Evolutionary conservation across 2,329 filamentous ascomycete genomes (phyloP), one percentile per base, ranked within the genome.

Genomic region (Fusarium sp.): DNA sequence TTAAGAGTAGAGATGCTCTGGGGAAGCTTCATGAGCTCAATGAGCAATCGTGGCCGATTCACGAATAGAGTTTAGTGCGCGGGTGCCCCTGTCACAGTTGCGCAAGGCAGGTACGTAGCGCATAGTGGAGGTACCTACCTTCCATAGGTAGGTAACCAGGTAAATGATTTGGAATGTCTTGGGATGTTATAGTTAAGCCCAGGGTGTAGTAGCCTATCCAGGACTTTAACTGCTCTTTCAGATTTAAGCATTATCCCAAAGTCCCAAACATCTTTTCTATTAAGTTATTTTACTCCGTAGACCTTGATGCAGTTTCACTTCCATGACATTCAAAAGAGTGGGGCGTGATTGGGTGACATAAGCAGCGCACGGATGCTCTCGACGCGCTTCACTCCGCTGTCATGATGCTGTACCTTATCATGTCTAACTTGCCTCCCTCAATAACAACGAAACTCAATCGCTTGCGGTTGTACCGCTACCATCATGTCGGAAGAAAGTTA

Each of bases 11-110:
- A 68, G 60, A 56, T 67, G 68, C 70, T 63, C 64, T 69, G 56
- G 70, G 62, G 62, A 65, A 75, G 67, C 74, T 76, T 73, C 65
- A 65, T 48, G 65, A 74, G 72, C 62, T 72, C 73, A 66, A 75
- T 76, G 56, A 65, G 59, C 69, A 72, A 77, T 75, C 75, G 77
- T 79, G 78, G 75, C 76, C 76, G 67, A 75, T 71, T 71, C 45
- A 68, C 71, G 15, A 67, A 76, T 63, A n/a, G 10, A 63, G 78
- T 37, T 75, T 80, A 79, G 78, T 71, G 72, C 33, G 37, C 10
- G 30, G 22, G 8, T 23, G 45, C 46, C 23, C 56, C 43, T 43
- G 41, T n/a, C 41, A 33, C 32, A n/a, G 35, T 17, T 10, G 35
- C 35, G 17, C 17, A 37, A 37, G 35, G 15, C 35, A 37, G n/a